phyloP scores from a whole-genome alignment of 352 stramenopile species.

The Phytophthora sojae region DNA sequence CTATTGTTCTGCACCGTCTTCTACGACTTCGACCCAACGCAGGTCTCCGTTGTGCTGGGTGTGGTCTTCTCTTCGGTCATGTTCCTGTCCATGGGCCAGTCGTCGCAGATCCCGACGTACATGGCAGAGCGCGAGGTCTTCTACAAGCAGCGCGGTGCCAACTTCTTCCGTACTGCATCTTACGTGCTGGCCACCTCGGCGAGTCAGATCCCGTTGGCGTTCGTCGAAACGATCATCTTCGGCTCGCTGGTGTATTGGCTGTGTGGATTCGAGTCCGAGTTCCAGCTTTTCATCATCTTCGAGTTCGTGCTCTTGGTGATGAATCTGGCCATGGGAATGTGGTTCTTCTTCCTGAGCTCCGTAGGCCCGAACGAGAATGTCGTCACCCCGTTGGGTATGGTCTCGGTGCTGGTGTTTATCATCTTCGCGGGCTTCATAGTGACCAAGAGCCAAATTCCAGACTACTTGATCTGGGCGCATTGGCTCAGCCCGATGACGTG shows the following conservation, averaged over 20 bases:
- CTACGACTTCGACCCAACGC: conserved; percentile 45
- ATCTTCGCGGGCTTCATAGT: conserved; percentile 63
- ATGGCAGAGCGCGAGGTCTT: conserved; percentile 68
- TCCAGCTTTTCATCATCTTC: conserved; percentile 48
- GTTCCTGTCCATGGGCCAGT: conserved; percentile 77
- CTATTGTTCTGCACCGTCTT: conserved; percentile 54
- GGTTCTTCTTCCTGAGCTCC: conserved; percentile 57
- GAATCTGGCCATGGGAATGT: conserved; percentile 56
- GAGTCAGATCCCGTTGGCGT: conserved; percentile 44
- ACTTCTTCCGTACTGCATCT: conserved; percentile 67
- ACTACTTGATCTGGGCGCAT: conserved; percentile 60
- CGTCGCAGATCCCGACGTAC: conserved; percentile 71
- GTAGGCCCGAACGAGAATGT: conserved; percentile 38
- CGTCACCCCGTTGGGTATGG: conserved; percentile 46
- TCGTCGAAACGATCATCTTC: conserved; percentile 77
- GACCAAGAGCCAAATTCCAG: conserved; percentile 54
- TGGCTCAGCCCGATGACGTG: conserved; percentile 67
- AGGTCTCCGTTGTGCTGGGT: conserved; percentile 60
- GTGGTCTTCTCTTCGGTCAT: conserved; percentile 84
- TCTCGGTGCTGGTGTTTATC: conserved; percentile 54
- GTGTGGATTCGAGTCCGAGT: conserved; percentile 57
- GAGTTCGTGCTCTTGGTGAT: conserved; percentile 49
- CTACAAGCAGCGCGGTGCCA: conserved; percentile 85
- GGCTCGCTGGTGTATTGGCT: conserved; percentile 86
- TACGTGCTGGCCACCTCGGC: conserved; percentile 66